phyloP scores from a whole-genome alignment of 331 rosid genomes.

The Malus hybrid region DNA sequence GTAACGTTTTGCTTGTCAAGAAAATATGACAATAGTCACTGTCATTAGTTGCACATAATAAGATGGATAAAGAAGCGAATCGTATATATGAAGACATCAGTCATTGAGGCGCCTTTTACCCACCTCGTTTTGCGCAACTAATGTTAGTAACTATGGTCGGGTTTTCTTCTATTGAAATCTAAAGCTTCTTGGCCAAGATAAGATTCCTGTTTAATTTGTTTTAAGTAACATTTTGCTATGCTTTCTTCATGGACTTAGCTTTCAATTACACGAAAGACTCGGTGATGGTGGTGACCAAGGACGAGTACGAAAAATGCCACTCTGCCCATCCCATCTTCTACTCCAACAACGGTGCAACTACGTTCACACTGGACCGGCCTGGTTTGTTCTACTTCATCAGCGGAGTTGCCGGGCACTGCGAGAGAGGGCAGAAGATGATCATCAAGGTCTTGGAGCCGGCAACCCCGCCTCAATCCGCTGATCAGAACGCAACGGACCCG shows the following conservation, averaged over 20 bases:
- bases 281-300: slow-evolving; percentile 62
- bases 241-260: slow-evolving; percentile 12
- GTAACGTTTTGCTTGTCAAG: background rate
- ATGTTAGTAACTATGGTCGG: too few species aligned
- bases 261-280: slow-evolving; percentile 68
- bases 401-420: slow-evolving; percentile 71
- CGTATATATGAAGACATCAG: too few species aligned
- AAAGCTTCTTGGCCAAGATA: background rate
- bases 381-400: slow-evolving; percentile 84
- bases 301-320: slow-evolving; percentile 56
- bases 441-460: slow-evolving; percentile 57
- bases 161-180: background rate
- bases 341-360: slow-evolving; percentile 51
- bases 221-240: background rate
- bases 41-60: too few species aligned
- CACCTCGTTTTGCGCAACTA: too few species aligned
- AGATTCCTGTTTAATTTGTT: background rate
- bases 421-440: slow-evolving; percentile 61
- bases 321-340: slow-evolving; percentile 52
- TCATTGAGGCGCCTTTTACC: too few species aligned
- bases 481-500: slow-evolving; percentile 7
- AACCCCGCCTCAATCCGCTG: slow-evolving; percentile 26
- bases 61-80: too few species aligned
- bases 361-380: slow-evolving; percentile 34
- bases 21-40: too few species aligned